These are phyloP conservation scores for Suillus bovinus DNA, from an alignment of 768 basidiomycete genomes.

Conservation along the genomic window DNA sequence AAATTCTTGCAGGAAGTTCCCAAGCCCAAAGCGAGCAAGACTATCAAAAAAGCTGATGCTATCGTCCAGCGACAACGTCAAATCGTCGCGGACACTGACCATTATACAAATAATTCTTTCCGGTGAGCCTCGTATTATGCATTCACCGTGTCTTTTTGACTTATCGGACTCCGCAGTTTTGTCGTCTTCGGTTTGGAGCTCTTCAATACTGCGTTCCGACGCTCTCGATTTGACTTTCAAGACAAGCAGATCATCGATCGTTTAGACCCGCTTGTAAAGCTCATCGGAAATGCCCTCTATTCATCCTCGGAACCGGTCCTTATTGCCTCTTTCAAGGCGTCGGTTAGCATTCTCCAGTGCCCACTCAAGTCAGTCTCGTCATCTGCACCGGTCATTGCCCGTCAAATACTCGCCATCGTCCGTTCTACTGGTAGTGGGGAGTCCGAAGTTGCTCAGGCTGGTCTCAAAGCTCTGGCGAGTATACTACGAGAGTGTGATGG, in stretches of 20 bases:
- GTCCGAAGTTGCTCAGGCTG: constrained; percentile 86
- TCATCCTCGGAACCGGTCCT: constrained; percentile 77
- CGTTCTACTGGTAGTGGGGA: constrained; percentile 84
- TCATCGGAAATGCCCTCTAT: constrained; percentile 92
- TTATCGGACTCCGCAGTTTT: constrained; percentile 51
- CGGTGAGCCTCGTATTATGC: constrained; percentile 47
- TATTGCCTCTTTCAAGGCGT: constrained; percentile 72
- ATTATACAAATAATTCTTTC: constrained; percentile 86
- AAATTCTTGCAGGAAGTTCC: constrained; percentile 71
- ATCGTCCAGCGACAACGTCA: constrained; percentile 82
- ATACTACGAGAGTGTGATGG: constrained; percentile 88
- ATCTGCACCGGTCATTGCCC: constrained; percentile 79
- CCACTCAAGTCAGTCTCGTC: constrained; percentile 75
- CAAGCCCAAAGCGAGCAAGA: constrained; percentile 33
- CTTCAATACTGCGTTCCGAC: constrained; percentile 82
- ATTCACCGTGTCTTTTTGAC: not conserved
- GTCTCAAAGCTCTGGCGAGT: constrained; percentile 81
- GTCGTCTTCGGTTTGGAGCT: constrained; percentile 91
- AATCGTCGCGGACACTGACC: constrained; percentile 51
- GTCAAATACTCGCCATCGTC: constrained; percentile 82
- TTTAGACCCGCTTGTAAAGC: constrained; percentile 81
- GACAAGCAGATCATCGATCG: constrained; percentile 75
- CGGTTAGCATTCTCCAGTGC: constrained; percentile 79
- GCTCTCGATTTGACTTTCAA: constrained; percentile 83
- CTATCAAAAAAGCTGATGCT: constrained; percentile 50